Percentiles rank a stretch among this genome's conserved stretches.
These are phyloP conservation scores for Solanum tacnaense DNA, from an alignment of 257 asterid genomes.

Conservation along the genomic window DNA sequence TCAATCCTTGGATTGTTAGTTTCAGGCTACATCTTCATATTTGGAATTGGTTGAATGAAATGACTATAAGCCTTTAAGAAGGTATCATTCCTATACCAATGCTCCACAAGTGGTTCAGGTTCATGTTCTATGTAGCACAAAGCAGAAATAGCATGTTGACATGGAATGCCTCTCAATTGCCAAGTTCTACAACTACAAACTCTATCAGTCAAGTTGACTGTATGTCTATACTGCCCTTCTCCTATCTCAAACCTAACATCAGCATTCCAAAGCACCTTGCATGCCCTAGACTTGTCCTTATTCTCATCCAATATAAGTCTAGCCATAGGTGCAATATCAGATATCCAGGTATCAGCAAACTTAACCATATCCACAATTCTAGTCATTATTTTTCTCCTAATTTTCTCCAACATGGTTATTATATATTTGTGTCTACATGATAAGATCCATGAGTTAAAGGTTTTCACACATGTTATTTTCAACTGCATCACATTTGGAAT, in stretches of 20 bases:
- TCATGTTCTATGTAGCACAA: neutral
- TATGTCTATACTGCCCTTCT: neutral
- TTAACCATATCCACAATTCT: neutral
- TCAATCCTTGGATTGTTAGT: too few species aligned
- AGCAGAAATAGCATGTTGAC: neutral
- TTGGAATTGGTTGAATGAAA: neutral
- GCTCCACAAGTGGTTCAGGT: neutral
- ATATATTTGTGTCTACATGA: too few species aligned
- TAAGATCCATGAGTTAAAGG: too few species aligned
- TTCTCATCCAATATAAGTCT: neutral
- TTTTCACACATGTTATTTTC: too few species aligned
- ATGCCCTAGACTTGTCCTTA: neutral
- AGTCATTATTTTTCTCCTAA: too few species aligned
- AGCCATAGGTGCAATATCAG: neutral
- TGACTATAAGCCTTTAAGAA: too few species aligned
- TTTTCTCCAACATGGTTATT: too few species aligned
- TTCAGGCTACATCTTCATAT: neutral
- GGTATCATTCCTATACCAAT: neutral
- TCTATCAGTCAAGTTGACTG: neutral
- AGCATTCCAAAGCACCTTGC: neutral
- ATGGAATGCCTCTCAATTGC: neutral
- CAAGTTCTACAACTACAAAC: neutral
- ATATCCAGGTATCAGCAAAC: neutral
- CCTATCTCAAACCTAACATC: neutral
- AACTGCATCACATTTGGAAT: neutral